These are phyloP conservation scores for Geosmithia flava DNA, from an alignment of 2,329 filamentous ascomycete species.

Conservation along the genomic window DNA sequence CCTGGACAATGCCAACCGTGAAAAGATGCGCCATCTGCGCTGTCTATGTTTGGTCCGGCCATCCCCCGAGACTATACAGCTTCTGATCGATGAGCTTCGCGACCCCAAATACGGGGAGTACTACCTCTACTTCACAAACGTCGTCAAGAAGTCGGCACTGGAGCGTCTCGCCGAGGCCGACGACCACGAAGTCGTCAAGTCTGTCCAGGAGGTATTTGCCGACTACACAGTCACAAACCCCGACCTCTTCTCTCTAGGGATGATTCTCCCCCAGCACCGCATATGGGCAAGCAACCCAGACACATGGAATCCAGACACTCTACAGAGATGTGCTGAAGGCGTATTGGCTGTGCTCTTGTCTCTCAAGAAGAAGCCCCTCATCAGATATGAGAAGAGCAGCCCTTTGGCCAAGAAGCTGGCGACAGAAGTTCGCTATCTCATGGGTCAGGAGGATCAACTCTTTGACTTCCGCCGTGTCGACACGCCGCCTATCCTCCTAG, in stretches of 20 bases:
- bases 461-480: constrained; percentile 95
- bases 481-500: constrained; percentile 81
- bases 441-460: constrained; percentile 89
- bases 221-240: constrained; percentile 94
- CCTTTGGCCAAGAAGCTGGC: constrained; percentile 84
- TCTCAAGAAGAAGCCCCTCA: constrained; percentile 92
- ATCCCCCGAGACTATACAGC: constrained; percentile 83
- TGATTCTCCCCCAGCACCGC: constrained; percentile 59
- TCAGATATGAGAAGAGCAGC: constrained; percentile 88
- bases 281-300: constrained; percentile 78
- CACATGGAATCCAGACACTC: constrained; percentile 78
- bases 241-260: constrained; percentile 73
- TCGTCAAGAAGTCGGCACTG: constrained; percentile 90
- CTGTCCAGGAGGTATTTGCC: constrained; percentile 90
- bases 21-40: constrained; percentile 95
- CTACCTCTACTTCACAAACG: constrained; percentile 93
- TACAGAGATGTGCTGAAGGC: constrained; percentile 80
- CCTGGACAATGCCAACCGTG: constrained; percentile 75
- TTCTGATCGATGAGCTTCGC: constrained; percentile 86
- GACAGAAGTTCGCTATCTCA: constrained; percentile 80
- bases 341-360: constrained; percentile 73
- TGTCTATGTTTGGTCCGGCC: constrained; percentile 90
- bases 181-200: constrained; percentile 91
- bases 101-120: constrained; percentile 98
- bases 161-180: constrained; percentile 93